A percentile compares a stretch with the other conserved stretches of the same genome.
phyloP scores from a whole-genome alignment of 1,284 basidiomycete species.

The Sporisorium graminicola region DNA sequence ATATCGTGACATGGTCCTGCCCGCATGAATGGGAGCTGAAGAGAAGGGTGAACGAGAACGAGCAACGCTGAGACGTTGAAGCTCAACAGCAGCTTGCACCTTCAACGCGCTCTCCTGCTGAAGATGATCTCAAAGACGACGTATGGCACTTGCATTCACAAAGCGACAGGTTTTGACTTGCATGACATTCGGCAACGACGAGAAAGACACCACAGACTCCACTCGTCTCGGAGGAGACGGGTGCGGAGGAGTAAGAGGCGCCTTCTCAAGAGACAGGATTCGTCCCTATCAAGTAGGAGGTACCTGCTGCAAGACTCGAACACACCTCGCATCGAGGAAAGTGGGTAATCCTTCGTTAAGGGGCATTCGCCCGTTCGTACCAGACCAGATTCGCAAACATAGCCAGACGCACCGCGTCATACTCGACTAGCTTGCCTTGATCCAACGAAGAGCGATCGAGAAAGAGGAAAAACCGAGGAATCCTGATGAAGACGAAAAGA shows the following conservation, averaged over 20 bases:
- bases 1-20: background rate
- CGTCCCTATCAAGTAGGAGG: constrained; percentile 44
- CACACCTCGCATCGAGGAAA: constrained; percentile 17
- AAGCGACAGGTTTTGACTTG: constrained; percentile 29
- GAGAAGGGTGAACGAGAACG: background rate
- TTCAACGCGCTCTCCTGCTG: background rate
- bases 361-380: constrained; percentile 34
- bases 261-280: constrained; percentile 39
- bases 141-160: constrained; percentile 5
- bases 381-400: constrained; percentile 44
- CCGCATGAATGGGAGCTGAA: background rate
- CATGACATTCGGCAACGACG: constrained; percentile 51
- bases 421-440: constrained; percentile 37
- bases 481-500: constrained; percentile 12
- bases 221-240: constrained; percentile 14
- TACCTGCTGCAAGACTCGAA: constrained; percentile 39
- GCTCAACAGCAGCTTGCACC: background rate
- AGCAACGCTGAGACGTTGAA: background rate
- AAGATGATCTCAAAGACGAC: background rate
- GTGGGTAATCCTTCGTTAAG: constrained; percentile 7
- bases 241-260: constrained; percentile 26
- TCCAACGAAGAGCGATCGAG: constrained; percentile 30
- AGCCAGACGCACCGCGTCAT: constrained; percentile 29
- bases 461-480: constrained; percentile 11
- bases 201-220: constrained; percentile 10